phyloP scores from a whole-genome alignment of 73 alveolate genomes.

The Paramecium biaurelia region DNA sequence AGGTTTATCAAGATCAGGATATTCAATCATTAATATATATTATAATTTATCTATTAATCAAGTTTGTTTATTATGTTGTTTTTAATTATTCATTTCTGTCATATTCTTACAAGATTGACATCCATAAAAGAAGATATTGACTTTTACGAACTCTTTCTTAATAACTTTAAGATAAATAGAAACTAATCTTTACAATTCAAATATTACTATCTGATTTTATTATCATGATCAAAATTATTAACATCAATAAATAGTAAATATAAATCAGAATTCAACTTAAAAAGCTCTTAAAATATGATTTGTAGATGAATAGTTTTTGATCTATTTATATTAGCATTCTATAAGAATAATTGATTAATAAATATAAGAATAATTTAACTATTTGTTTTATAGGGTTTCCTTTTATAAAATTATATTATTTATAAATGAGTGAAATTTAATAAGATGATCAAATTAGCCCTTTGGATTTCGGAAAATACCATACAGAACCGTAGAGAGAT shows the following conservation, averaged over 20 bases:
- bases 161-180: too few relatives aligned
- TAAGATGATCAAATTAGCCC: slow-evolving; percentile 24
- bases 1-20: background rate
- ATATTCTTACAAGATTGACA: background rate
- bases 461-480: background rate
- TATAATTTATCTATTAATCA: background rate
- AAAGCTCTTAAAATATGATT: background rate
- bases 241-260: too few relatives aligned
- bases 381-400: background rate
- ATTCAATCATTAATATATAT: background rate
- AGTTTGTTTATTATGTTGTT: background rate
- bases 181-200: too few relatives aligned
- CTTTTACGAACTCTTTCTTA: too few relatives aligned
- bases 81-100: background rate
- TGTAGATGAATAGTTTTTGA: background rate
- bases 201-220: too few relatives aligned
- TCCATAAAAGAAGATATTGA: background rate
- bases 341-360: background rate
- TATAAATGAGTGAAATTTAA: background rate
- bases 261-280: too few relatives aligned
- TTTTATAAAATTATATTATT: background rate
- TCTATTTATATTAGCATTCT: background rate
- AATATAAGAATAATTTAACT: background rate
- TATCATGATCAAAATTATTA: too few relatives aligned
- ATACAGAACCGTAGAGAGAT: background rate